A percentile compares a stretch with the other conserved stretches of the same genome.
Evolutionary conservation across 768 basidiomycete genomes (phyloP).

Genomic region (Podaxis sp.): DNA sequence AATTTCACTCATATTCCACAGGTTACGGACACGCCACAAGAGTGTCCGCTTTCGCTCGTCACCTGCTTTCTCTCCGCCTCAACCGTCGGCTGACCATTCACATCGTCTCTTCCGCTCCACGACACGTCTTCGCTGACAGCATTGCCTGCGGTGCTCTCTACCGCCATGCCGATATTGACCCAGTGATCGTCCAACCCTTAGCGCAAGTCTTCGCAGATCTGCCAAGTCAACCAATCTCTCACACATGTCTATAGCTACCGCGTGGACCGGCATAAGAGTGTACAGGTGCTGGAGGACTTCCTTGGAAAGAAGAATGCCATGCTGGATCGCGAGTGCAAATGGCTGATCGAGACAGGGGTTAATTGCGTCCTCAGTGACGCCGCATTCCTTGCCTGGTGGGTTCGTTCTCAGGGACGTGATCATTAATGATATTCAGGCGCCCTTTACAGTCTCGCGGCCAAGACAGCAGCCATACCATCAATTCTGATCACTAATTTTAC

Average conservation of each 20-base stretch:
- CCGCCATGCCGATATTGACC: slow-evolving; percentile 72
- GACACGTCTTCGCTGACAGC: slow-evolving; percentile 66
- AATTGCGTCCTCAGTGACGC: slow-evolving; percentile 73
- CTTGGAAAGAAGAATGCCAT: slow-evolving; percentile 52
- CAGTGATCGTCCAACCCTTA: slow-evolving; percentile 77
- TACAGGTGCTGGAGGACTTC: slow-evolving; percentile 60
- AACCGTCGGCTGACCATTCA: slow-evolving; percentile 44
- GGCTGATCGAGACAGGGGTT: slow-evolving; percentile 51
- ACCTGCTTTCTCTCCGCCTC: slow-evolving; percentile 48
- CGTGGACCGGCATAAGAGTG: slow-evolving; percentile 70
- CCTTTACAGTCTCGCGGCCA: slow-evolving; percentile 59
- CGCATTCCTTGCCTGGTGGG: slow-evolving; percentile 75
- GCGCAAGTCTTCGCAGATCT: slow-evolving; percentile 47
- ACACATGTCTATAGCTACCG: slow-evolving; percentile 46
- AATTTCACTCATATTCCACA: slow-evolving; percentile 22
- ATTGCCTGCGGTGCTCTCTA: slow-evolving; percentile 62
- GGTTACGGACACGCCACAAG: slow-evolving; percentile 87
- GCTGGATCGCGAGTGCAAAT: slow-evolving; percentile 51
- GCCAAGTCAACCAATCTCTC: background rate
- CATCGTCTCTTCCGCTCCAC: slow-evolving; percentile 74
- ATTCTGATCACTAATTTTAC: slow-evolving; percentile 80
- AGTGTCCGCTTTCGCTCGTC: slow-evolving; percentile 68
- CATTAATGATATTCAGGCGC: background rate
- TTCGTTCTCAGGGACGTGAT: background rate
- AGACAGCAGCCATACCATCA: slow-evolving; percentile 61